phyloP scores from a whole-genome alignment of 2,329 filamentous ascomycete genomes.

The Sphaceloma murrayae region DNA sequence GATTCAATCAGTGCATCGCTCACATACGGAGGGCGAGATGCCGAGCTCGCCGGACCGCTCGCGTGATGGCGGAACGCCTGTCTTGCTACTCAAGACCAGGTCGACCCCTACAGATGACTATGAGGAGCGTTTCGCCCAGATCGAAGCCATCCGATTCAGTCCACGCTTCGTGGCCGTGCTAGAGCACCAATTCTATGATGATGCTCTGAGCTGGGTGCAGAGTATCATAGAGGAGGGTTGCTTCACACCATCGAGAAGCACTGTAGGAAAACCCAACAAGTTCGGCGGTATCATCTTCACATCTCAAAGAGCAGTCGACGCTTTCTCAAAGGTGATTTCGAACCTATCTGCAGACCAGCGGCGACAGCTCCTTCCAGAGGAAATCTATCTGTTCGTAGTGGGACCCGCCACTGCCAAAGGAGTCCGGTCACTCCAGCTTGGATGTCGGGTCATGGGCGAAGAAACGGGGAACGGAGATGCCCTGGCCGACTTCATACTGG shows the following conservation, averaged over 20 bases:
- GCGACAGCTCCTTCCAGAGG: slow-evolving; percentile 35
- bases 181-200: slow-evolving; percentile 56
- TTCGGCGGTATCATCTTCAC: slow-evolving; percentile 80
- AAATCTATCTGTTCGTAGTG: slow-evolving; percentile 63
- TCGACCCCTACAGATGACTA: slow-evolving; percentile 64
- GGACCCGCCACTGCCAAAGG: slow-evolving; percentile 72
- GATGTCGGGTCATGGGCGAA: slow-evolving; percentile 59
- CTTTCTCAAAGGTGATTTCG: slow-evolving; percentile 55
- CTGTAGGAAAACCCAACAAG: not conserved
- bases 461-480: slow-evolving; percentile 78
- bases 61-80: slow-evolving; percentile 18
- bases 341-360: slow-evolving; percentile 35
- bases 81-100: slow-evolving; percentile 69
- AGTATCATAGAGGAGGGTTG: slow-evolving; percentile 40
- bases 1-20: not conserved
- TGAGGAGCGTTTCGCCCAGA: slow-evolving; percentile 52
- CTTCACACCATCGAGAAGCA: slow-evolving; percentile 28
- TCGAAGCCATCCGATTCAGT: slow-evolving; percentile 42
- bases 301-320: slow-evolving; percentile 73
- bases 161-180: slow-evolving; percentile 69
- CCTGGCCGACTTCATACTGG: slow-evolving; percentile 66
- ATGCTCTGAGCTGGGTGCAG: slow-evolving; percentile 47
- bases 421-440: slow-evolving; percentile 45
- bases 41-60: slow-evolving; percentile 6
- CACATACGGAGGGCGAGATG: slow-evolving; percentile 4